Percentiles rank a stretch among this genome's conserved stretches.
Conservation (phyloP, 257 asterid genomes). For the Orobanche coerulescens region DNA sequence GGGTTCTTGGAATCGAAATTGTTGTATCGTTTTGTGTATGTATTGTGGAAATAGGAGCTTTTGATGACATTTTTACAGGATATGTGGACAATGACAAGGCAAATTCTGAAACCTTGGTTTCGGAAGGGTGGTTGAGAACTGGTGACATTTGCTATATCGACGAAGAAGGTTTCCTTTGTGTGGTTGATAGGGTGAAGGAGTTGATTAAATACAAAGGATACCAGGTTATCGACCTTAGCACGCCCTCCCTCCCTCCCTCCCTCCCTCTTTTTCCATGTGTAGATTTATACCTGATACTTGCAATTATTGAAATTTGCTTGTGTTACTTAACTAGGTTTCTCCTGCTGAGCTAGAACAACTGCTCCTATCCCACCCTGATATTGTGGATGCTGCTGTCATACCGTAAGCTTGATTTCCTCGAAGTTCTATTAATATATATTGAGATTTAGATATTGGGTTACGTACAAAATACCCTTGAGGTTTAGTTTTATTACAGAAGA, state of each 20-base stretch:
- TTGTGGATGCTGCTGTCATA: slow-evolving; percentile 51
- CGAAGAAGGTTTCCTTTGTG: slow-evolving; percentile 39
- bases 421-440: not conserved
- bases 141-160: slow-evolving; percentile 51
- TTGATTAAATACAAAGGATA: slow-evolving; percentile 55
- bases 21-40: too few species aligned
- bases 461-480: too few species aligned
- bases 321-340: slow-evolving; percentile 35
- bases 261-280: too few species aligned
- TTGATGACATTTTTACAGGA: slow-evolving; percentile 25
- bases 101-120: slow-evolving; percentile 30
- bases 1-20: too few species aligned
- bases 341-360: slow-evolving; percentile 55
- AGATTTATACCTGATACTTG: too few species aligned
- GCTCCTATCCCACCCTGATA: slow-evolving; percentile 44
- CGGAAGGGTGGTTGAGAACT: slow-evolving; percentile 43
- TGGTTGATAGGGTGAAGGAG: slow-evolving; percentile 49
- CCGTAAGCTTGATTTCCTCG: slow-evolving; percentile 27
- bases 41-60: not conserved
- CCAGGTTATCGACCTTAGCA: slow-evolving; percentile 29
- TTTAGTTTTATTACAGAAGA: too few species aligned
- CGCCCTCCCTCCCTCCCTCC: too few species aligned
- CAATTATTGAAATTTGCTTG: not conserved
- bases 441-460: not conserved
- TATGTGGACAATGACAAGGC: slow-evolving; percentile 34